Evolutionary conservation across 805 yeast genomes (phyloP).

Genomic region (Jamesozyma rosinii): DNA sequence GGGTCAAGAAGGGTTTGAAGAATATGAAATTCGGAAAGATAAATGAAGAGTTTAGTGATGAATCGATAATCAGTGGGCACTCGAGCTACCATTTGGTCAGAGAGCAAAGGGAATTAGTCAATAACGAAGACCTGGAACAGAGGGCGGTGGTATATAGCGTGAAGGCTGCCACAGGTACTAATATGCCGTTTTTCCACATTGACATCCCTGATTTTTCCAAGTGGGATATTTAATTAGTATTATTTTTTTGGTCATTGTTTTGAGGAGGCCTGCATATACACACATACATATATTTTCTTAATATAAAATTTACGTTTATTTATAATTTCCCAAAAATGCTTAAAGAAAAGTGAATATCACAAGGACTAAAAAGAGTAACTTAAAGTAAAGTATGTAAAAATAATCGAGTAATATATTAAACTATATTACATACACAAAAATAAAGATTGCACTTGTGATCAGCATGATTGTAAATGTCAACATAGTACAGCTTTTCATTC

Average conservation of each 20-base stretch:
- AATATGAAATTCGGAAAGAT: constrained; percentile 70
- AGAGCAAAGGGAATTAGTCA: constrained; percentile 11
- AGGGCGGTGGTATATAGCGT: constrained; percentile 8
- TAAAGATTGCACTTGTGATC: constrained; percentile 17
- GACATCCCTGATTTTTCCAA: constrained; percentile 30
- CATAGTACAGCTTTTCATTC: constrained; percentile 31
- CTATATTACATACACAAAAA: constrained; percentile 13
- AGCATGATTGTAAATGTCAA: constrained; percentile 18
- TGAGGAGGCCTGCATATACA: neutral
- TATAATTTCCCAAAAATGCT: no score
- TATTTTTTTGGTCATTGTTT: neutral
- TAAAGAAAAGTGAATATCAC: no score
- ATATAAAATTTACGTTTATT: no score
- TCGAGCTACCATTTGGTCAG: constrained; percentile 26
- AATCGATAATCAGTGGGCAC: constrained; percentile 28
- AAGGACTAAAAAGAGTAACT: no score
- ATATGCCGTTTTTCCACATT: constrained; percentile 31
- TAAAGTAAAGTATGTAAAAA: no score
- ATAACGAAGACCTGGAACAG: constrained; percentile 5
- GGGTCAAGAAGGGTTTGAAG: constrained; percentile 73
- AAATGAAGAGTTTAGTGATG: constrained; percentile 32
- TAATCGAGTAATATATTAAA: no score
- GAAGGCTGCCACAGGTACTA: constrained; percentile 25
- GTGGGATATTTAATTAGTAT: constrained; percentile 21
- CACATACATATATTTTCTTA: neutral